A percentile compares a stretch with the other conserved stretches of the same genome.
These are phyloP conservation scores for Echinochloa phyllopogon DNA, from an alignment of 176 grass and related monocot genomes.

Conservation along the genomic window DNA sequence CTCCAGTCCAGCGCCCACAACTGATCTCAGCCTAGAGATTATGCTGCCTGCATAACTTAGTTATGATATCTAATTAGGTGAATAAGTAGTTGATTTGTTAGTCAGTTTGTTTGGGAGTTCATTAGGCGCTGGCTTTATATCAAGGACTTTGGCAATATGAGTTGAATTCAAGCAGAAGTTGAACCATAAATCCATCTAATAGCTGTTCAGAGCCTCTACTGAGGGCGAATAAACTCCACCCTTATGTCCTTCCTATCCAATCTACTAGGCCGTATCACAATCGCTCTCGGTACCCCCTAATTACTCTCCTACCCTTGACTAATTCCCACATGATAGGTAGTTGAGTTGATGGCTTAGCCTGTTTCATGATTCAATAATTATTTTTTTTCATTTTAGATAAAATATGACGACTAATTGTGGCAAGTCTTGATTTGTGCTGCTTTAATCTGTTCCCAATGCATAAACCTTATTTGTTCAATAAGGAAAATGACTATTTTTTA, in stretches of 20 bases:
- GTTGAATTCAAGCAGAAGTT: neutral
- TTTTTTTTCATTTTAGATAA: neutral
- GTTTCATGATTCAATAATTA: slow-evolving; percentile 5
- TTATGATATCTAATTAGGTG: neutral
- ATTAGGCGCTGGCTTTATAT: neutral
- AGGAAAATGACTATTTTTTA: slow-evolving; percentile 15
- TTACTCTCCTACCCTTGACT: neutral
- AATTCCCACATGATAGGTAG: neutral
- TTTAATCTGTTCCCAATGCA: slow-evolving; percentile 17
- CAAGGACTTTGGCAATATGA: neutral
- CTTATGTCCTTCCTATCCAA: neutral
- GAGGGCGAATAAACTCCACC: neutral
- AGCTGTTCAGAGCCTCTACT: neutral
- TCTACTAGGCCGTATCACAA: neutral
- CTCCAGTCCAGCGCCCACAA: neutral
- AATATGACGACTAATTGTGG: slow-evolving; percentile 6
- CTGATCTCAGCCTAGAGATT: neutral
- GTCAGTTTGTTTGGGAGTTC: neutral
- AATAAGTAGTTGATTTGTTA: neutral
- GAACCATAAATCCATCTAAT: neutral
- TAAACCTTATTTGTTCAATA: slow-evolving; percentile 18
- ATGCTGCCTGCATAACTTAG: neutral
- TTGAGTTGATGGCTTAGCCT: slow-evolving; percentile 3
- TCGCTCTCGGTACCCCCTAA: neutral
- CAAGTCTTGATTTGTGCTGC: slow-evolving; percentile 4